Evolutionary conservation across 345 rosid species (phyloP), one percentile per base, ranked within the genome.

Genomic region (Microcos paniculata): DNA sequence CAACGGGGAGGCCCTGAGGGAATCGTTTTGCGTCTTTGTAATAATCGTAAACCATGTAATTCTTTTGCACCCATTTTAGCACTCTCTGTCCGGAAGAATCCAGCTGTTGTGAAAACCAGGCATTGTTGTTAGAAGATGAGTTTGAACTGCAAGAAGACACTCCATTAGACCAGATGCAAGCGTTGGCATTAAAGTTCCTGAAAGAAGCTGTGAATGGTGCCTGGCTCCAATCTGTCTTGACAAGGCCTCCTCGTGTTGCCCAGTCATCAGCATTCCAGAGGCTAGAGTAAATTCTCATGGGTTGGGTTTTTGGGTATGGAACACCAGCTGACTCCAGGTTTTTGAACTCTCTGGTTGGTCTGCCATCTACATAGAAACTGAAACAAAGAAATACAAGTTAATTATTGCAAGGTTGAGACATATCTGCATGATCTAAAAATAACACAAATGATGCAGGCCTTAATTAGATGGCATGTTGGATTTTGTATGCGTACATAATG

Each of bases 11-110:
- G 77, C 91, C 88, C 24, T 78, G 82, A 31, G 89, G 87, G 61
- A 88, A 88, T 30, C 90, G 79, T 42, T 86, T 86, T 0, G 81
- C 4, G 43, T 88, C 91, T 0, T 75, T 49, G 64, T 90, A 88
- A 21, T 84, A 88, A 31, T 88, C 82, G 62, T 88, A 86, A 49
- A 88, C 80, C 91, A 88, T 86, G 79, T 82, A 79, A 78, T 84
- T 90, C n/a, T 51, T 77, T 70, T 85, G 94, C 52, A 87, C 90
- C 90, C 89, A 88, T 42, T 42, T 42, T 8, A 42, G 45, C 45
- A 42, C 45, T 42, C 11, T 42, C 11, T 42, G 45, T 6, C 45
- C 45, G 8, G 45, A 42, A 42, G 45, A 42, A 42, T 42, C 45
- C 10, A 42, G 45, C 45, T 42, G 10, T 42, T 42, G 11, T 6